These are phyloP conservation scores for Syzygium malaccense DNA, from an alignment of 441 rosid species.

Conservation along the genomic window DNA sequence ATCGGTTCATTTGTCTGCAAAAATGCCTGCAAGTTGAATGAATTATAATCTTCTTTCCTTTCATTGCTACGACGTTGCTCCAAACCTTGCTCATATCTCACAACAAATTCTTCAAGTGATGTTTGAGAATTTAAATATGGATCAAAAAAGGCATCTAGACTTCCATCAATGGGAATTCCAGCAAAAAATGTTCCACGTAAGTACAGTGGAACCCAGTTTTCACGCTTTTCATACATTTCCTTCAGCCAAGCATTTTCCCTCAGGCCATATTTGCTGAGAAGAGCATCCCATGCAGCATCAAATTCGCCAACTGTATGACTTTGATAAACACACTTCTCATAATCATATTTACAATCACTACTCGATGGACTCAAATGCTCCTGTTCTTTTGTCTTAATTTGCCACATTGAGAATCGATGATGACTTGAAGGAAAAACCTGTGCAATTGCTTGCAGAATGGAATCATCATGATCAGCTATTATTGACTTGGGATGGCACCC, in stretches of 20 bases:
- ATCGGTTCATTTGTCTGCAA: constrained; percentile 68
- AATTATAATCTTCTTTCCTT: constrained; percentile 69
- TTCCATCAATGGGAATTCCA: constrained; percentile 59
- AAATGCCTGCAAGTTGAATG: constrained; percentile 51
- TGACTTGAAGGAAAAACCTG: constrained; percentile 65
- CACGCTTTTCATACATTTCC: constrained; percentile 61
- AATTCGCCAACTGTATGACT: constrained; percentile 63
- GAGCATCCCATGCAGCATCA: constrained; percentile 52
- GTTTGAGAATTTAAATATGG: constrained; percentile 42
- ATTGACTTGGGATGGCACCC: constrained; percentile 61
- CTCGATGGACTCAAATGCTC: constrained; percentile 51
- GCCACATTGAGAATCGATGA: constrained; percentile 75
- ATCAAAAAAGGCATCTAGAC: constrained; percentile 51
- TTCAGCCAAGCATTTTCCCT: constrained; percentile 65
- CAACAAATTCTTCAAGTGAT: constrained; percentile 48
- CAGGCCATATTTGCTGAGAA: constrained; percentile 54
- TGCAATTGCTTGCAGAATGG: constrained; percentile 59
- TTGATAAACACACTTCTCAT: constrained; percentile 64
- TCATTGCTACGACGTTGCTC: constrained; percentile 74
- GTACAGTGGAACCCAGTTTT: constrained; percentile 74
- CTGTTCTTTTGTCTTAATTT: constrained; percentile 50
- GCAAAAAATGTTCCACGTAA: constrained; percentile 64
- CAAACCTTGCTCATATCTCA: constrained; percentile 59
- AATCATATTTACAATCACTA: constrained; percentile 54
- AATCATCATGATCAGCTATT: constrained; percentile 72